Base-by-base conservation (phyloP, 768 basidiomycete species). In the Russula sp. region DNA sequence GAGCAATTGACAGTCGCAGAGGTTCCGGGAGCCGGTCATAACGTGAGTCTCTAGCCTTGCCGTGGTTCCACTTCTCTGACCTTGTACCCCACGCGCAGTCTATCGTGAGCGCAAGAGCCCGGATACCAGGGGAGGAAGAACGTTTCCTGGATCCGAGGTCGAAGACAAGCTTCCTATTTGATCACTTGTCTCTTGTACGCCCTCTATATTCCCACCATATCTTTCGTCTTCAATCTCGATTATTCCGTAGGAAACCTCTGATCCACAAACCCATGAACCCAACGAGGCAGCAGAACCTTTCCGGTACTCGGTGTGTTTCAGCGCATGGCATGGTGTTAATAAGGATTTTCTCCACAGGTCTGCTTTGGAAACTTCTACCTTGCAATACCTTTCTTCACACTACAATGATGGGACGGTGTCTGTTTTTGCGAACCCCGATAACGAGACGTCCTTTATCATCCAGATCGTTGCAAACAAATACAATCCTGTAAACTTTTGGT, bases 401-500 rank as follows among this genome's bases (percentile, higher is more conserved):
- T 98, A 88, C 73, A 79, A 83, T 51, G 86, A 90, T 26, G 94
- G 93, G 51, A 87, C 90, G 40, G 78, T 83, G 0, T 84, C 90
- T 44, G 85, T 92, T 10, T 92, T 92, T 70, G 77, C 88, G 3
- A 78, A 79, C 3, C 75, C 76, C 40, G 79, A 76, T 30, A 75
- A 76, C 26, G 69, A 78, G 0, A 78, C 72, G 22, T 77, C 76
- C 56, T 94, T 85, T 70, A 79, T 83, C 18, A 74, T 97, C 49
- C 90, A 94, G 72, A 78, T 97, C 61, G 94, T 96, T n/a, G 89
- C 92, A 22, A 96, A 97, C 74, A 93, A 94, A 73, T 98, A 98
- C 76, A 98, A 96, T 72, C 90, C 92, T 0, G 76, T 83, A 24
- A 98, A 98, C 75, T 98, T 83, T 77, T 98, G 96, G 96, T 94